Base-by-base conservation (phyloP, 1,284 basidiomycete species). In the Lentinula novae-zelandiae region DNA sequence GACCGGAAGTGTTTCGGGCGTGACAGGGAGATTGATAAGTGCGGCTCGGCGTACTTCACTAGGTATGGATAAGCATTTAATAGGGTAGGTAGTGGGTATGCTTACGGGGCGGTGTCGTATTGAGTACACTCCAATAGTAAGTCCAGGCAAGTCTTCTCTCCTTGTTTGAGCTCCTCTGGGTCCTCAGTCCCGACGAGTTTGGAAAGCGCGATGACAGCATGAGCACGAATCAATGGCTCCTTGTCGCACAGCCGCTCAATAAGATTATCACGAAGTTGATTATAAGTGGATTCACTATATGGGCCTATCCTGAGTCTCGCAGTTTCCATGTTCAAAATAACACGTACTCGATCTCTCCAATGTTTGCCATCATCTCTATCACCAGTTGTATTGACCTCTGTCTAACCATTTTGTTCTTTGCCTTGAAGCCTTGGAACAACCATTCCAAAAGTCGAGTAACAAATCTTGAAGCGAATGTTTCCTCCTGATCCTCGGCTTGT, bases 1-100 rank as follows among this genome's bases (percentile, higher is more conserved):
- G 7, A 81, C 72, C 0, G 87, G 80, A 0, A 97, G 76, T 0
- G 89, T 89, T 0, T 74, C 71, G 1, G 79, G 77, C 0, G 82
- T 82, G 15, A 90, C 76, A 0, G 92, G 89, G 1, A 96, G 78
- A 67, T 94, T 91, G 64, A 94, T 80, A 0, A 99, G 80, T 0
- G 92, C 89, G 0, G 93, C 91, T 22, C 94, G 86, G 12, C 96
- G 92, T 7, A 97, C 96, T 68, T 98, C 96, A 2, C 93, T 96
- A 27, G 0, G 42, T 31, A 12, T 54, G 31, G 58, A 31, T 44
- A 49, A 33, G 63, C 52, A 33, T 38, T 27, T 10, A 33, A 50
- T 9, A 5, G 36, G 20, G 40, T 15, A 40, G 27, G 39, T 6
- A 39, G 31, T 7, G 15, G 42, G 15, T 50, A 17, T 48, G 82